phyloP scores from a whole-genome alignment of 1,284 basidiomycete species.

The Phellinidium pouzarii region DNA sequence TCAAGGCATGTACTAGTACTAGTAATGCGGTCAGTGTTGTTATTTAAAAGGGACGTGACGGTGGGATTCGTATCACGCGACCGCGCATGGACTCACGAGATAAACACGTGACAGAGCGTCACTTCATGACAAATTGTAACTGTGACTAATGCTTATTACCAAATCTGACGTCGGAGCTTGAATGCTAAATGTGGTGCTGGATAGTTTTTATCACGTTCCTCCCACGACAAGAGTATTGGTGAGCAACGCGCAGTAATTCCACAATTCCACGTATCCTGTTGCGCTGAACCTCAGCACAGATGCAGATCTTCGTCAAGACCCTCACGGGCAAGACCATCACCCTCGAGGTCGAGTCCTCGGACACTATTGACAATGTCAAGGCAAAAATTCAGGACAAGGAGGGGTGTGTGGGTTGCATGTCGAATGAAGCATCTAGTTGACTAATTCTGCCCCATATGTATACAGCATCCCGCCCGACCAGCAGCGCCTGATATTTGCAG shows the following conservation, averaged over 20 bases:
- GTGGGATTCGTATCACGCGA: neutral
- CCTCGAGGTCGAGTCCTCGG: slow-evolving; percentile 94
- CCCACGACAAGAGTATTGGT: neutral
- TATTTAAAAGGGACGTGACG: no score
- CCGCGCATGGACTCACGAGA: neutral
- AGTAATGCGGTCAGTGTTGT: no score
- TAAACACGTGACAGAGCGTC: neutral
- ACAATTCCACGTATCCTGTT: neutral
- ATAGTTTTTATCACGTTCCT: slow-evolving; percentile 1
- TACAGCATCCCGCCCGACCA: slow-evolving; percentile 85
- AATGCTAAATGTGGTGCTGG: neutral
- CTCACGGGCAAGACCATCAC: slow-evolving; percentile 98
- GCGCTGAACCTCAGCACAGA: slow-evolving; percentile 31
- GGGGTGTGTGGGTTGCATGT: slow-evolving; percentile 46
- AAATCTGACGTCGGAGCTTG: neutral
- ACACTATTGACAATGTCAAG: slow-evolving; percentile 94
- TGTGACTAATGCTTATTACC: neutral
- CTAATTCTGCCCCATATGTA: neutral
- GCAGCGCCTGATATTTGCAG: slow-evolving; percentile 91
- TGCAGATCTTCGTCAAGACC: slow-evolving; percentile 96
- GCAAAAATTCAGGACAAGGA: slow-evolving; percentile 91
- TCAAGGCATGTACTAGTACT: no score
- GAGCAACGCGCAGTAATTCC: neutral
- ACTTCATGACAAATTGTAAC: no score
- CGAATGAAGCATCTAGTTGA: neutral